phyloP scores from a whole-genome alignment of 2,329 filamentous ascomycete species.

The Monilinia laxa region DNA sequence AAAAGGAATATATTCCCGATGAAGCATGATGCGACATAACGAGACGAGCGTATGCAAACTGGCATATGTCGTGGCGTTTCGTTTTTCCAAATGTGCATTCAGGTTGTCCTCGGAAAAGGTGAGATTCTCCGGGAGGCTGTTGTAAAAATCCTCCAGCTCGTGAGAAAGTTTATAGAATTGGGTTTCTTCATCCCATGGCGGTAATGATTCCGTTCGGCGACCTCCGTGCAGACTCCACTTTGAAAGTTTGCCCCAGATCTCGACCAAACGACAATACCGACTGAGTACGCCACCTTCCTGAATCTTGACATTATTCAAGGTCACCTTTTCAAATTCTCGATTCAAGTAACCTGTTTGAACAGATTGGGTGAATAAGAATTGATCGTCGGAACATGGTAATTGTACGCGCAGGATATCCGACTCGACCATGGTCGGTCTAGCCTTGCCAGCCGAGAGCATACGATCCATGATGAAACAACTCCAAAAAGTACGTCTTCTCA shows the following conservation, averaged over 20 bases:
- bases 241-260: slow-evolving; percentile 60
- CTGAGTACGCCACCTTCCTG: slow-evolving; percentile 43
- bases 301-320: slow-evolving; percentile 40
- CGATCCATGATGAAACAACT: slow-evolving; percentile 73
- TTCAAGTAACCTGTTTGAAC: slow-evolving; percentile 53
- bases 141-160: slow-evolving; percentile 54
- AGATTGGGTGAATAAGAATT: slow-evolving; percentile 61
- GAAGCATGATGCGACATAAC: slow-evolving; percentile 65
- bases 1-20: slow-evolving; percentile 68
- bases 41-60: slow-evolving; percentile 66
- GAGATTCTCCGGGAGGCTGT: slow-evolving; percentile 52
- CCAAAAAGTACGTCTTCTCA: slow-evolving; percentile 68
- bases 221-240: slow-evolving; percentile 54
- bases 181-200: slow-evolving; percentile 60
- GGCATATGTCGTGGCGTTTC: slow-evolving; percentile 63
- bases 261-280: slow-evolving; percentile 56
- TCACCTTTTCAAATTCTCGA: slow-evolving; percentile 45
- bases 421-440: slow-evolving; percentile 58
- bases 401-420: slow-evolving; percentile 62
- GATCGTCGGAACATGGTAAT: slow-evolving; percentile 65
- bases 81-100: slow-evolving; percentile 62
- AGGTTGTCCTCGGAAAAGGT: slow-evolving; percentile 61
- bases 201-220: slow-evolving; percentile 49
- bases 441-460: slow-evolving; percentile 63
- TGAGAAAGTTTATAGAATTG: slow-evolving; percentile 54